Evolutionary conservation across 2,329 filamentous ascomycete species (phyloP).

Genomic region (Aspergillus ochraceoroseus): DNA sequence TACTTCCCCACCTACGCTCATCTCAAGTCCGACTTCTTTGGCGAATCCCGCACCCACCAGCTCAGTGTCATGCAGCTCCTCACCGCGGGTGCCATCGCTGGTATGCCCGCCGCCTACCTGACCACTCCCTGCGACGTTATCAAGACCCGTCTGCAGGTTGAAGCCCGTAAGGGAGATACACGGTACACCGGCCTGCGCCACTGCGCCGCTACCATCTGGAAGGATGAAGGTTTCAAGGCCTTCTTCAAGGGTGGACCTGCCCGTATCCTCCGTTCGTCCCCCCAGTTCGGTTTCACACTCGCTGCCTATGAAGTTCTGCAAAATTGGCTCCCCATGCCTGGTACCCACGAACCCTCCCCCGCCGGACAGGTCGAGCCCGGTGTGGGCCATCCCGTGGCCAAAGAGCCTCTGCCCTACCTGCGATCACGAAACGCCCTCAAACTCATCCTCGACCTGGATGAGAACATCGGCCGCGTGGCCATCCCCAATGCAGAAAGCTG

Average conservation of each 20-base stretch:
- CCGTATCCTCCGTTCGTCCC: constrained; percentile 88
- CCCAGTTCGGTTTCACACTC: constrained; percentile 96
- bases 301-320: constrained; percentile 93
- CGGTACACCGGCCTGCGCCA: constrained; percentile 83
- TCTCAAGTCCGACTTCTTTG: constrained; percentile 88
- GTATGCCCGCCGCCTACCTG: constrained; percentile 87
- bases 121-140: constrained; percentile 98
- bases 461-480: constrained; percentile 78
- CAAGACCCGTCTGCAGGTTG: constrained; percentile 96
- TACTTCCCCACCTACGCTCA: constrained; percentile 98
- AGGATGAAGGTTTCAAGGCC: constrained; percentile 87
- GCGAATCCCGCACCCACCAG: constrained; percentile 80
- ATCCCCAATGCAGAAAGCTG: constrained; percentile 46
- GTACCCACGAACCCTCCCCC: constrained; percentile 50
- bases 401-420: constrained; percentile 60
- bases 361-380: constrained; percentile 60
- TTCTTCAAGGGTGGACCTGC: constrained; percentile 99
- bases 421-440: constrained; percentile 86
- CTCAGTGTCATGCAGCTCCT: constrained; percentile 86
- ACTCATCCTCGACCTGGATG: constrained; percentile 89
- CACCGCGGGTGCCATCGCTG: constrained; percentile 87
- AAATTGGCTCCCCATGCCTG: constrained; percentile 72
- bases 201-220: constrained; percentile 74
- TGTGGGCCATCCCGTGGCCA: constrained; percentile 60
- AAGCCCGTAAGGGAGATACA: constrained; percentile 90